Percentiles rank a stretch among this genome's conserved stretches.
These are phyloP conservation scores for Hypericum androsaemum DNA, from an alignment of 345 rosid genomes.

Conservation along the genomic window DNA sequence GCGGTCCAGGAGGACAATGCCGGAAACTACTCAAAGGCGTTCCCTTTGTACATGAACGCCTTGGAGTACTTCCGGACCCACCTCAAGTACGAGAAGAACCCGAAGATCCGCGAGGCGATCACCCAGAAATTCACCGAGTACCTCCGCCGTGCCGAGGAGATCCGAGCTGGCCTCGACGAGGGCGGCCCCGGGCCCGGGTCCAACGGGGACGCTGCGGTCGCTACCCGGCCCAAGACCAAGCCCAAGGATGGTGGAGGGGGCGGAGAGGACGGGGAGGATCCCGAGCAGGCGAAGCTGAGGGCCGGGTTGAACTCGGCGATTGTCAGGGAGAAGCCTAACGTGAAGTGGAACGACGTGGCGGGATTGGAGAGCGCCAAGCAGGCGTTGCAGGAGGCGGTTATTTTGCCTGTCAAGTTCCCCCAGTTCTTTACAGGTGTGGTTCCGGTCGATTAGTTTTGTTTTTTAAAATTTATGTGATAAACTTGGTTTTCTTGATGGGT, in stretches of 20 bases:
- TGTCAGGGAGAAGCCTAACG: slow-evolving; percentile 76
- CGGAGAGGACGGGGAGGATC: slow-evolving; percentile 74
- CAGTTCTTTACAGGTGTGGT: slow-evolving; percentile 76
- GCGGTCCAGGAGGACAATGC: slow-evolving; percentile 87
- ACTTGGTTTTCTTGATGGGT: neutral
- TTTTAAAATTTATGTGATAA: neutral
- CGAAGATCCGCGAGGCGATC: slow-evolving; percentile 73
- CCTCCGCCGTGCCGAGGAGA: slow-evolving; percentile 95
- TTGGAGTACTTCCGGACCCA: slow-evolving; percentile 92
- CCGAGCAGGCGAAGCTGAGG: slow-evolving; percentile 70
- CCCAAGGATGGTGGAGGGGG: slow-evolving; percentile 44
- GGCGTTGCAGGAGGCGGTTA: slow-evolving; percentile 87
- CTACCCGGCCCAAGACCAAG: slow-evolving; percentile 60
- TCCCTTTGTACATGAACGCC: slow-evolving; percentile 86
- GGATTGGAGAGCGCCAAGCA: slow-evolving; percentile 93
- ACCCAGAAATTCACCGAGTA: slow-evolving; percentile 79
- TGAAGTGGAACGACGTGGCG: slow-evolving; percentile 89
- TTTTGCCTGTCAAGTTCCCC: slow-evolving; percentile 90
- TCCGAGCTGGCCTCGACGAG: slow-evolving; percentile 75
- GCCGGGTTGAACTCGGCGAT: slow-evolving; percentile 80
- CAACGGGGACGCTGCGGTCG: slow-evolving; percentile 71
- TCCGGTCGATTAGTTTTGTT: neutral
- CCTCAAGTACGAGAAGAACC: slow-evolving; percentile 92
- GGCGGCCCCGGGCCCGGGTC: slow-evolving; percentile 69
- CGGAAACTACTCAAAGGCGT: slow-evolving; percentile 79